A percentile compares a stretch with the other conserved stretches of the same genome.
Conservation (phyloP, 2,329 filamentous ascomycete genomes). For the Aspergillus texensis region DNA sequence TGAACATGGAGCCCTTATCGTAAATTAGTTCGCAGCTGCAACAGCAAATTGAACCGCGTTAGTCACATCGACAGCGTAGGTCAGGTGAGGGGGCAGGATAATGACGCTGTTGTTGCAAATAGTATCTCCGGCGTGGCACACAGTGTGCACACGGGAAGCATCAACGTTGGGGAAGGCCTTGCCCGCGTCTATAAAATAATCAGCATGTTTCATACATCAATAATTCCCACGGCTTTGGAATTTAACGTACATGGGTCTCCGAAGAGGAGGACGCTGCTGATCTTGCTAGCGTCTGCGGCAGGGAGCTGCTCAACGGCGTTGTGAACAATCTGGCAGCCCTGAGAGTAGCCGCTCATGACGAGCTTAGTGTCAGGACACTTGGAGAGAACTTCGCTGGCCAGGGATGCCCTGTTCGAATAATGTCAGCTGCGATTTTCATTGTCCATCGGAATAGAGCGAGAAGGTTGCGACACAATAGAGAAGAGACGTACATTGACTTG, state of each 20-base stretch:
- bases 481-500: not conserved
- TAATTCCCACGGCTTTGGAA: not conserved
- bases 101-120: conserved; percentile 1
- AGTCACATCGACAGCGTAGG: not conserved
- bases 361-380: conserved; percentile 2
- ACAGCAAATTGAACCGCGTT: not conserved
- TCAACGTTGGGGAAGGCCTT: conserved; percentile 1
- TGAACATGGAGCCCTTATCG: not conserved
- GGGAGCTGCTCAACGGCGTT: conserved; percentile 2
- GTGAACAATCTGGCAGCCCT: not conserved
- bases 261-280: conserved; percentile 3
- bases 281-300: not conserved
- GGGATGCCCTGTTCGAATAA: not conserved
- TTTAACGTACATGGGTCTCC: not conserved
- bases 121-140: not conserved
- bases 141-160: not conserved
- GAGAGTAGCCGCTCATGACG: conserved; percentile 1
- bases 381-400: not conserved
- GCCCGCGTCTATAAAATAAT: not conserved
- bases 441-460: not conserved
- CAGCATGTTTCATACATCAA: not conserved
- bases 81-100: not conserved
- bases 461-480: too few relatives aligned
- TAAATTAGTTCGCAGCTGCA: not conserved
- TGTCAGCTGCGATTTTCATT: not conserved